Percentiles rank a stretch among this genome's conserved stretches.
phyloP scores from a whole-genome alignment of 2,329 filamentous ascomycete species.

The Dactylella cylindrospora region DNA sequence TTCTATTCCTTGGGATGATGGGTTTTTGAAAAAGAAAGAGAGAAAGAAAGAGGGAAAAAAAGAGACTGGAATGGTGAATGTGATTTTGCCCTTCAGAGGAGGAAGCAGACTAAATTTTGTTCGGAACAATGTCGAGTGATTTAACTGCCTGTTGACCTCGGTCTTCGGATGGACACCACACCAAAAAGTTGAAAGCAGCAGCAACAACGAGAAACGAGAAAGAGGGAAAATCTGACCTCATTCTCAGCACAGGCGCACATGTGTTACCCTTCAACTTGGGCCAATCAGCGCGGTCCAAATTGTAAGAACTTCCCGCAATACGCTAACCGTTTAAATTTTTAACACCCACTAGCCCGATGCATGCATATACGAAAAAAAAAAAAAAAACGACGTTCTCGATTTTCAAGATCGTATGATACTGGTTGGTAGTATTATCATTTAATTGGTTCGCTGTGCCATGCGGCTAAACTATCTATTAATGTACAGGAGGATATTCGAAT shows the following conservation, averaged over 20 bases:
- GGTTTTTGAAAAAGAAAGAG: conserved; percentile 13
- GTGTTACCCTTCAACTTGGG: conserved; percentile 11
- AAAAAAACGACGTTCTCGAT: too few species aligned
- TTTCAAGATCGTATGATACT: too few species aligned
- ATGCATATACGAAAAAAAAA: too few species aligned
- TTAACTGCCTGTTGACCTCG: conserved; percentile 42
- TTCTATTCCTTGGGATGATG: conserved; percentile 12
- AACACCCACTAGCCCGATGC: too few species aligned
- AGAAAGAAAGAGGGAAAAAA: conserved; percentile 5
- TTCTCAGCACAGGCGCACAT: conserved; percentile 26
- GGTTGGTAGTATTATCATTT: too few species aligned
- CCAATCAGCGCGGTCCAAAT: conserved; percentile 39
- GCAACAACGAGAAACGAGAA: too few species aligned
- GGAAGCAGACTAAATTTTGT: conserved; percentile 38
- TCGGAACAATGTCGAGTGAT: conserved; percentile 43
- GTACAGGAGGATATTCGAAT: too few species aligned
- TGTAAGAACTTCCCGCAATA: too few species aligned
- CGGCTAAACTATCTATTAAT: too few species aligned
- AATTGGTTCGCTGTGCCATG: too few species aligned
- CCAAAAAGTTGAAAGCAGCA: too few species aligned
- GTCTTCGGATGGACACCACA: conserved; percentile 41
- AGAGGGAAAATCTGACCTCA: conserved; percentile 45
- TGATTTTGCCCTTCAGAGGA: not conserved
- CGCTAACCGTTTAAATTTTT: too few species aligned
- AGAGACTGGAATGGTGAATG: conserved; percentile 4